These are phyloP conservation scores for Oehlia diaphana DNA, from an alignment of 192 early-diverging fungal genomes.

Conservation along the genomic window DNA sequence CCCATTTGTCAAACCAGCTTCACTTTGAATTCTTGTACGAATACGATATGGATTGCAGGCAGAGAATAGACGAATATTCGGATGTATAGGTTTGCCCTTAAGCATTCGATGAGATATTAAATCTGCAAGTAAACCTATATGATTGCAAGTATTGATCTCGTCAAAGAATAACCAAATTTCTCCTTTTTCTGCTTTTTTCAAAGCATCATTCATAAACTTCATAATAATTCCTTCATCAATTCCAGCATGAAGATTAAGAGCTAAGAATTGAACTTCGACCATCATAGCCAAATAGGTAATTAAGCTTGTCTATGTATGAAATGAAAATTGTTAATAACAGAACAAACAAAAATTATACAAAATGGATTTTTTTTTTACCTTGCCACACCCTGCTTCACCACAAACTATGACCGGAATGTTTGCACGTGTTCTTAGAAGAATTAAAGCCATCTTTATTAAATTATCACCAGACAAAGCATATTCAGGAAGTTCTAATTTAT, in stretches of 20 bases:
- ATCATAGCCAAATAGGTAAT: not conserved
- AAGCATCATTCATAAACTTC: not conserved
- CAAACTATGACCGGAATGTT: not conserved
- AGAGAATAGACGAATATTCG: not conserved
- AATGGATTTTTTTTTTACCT: not conserved
- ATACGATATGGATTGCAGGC: not conserved
- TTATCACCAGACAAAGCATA: not conserved
- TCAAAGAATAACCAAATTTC: not conserved
- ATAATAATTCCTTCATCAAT: not conserved
- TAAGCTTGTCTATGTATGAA: not conserved
- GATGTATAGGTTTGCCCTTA: not conserved
- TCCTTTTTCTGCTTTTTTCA: not conserved
- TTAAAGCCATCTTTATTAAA: conserved; percentile 22
- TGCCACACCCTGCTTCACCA: not conserved
- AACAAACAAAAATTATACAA: too few relatives aligned
- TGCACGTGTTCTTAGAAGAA: not conserved
- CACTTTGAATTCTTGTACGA: not conserved
- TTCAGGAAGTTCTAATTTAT: not conserved
- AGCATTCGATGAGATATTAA: not conserved
- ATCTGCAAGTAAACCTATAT: not conserved
- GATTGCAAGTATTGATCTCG: not conserved
- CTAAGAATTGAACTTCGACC: not conserved
- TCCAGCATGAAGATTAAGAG: not conserved
- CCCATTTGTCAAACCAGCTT: not conserved
- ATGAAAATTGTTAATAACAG: not conserved